phyloP scores from a whole-genome alignment of 768 basidiomycete genomes.

The Gymnopilus dilepis region DNA sequence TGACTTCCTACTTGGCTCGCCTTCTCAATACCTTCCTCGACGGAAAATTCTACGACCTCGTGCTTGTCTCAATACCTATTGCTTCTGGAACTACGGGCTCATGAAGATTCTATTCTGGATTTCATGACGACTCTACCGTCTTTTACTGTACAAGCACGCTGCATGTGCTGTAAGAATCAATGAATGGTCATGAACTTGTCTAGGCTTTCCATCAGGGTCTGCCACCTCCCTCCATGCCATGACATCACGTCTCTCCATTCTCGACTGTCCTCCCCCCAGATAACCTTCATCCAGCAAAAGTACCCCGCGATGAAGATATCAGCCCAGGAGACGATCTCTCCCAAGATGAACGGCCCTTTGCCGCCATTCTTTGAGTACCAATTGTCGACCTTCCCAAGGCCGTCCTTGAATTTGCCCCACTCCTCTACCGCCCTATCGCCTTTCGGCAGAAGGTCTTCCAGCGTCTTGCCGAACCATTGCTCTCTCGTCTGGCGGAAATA shows the following conservation, averaged over 20 bases:
- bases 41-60: no score
- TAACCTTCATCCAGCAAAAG: not conserved
- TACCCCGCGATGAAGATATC: not conserved
- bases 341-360: not conserved
- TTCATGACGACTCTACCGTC: no score
- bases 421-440: constrained; percentile 2
- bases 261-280: not conserved
- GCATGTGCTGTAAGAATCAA: not conserved
- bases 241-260: constrained; percentile 7
- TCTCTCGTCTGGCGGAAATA: not conserved
- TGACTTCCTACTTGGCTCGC: not conserved
- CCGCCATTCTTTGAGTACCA: constrained; percentile 5
- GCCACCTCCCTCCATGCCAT: constrained; percentile 30
- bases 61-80: no score
- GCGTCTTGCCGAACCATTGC: not conserved
- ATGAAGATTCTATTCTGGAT: no score
- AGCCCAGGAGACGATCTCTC: not conserved
- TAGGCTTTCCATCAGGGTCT: not conserved
- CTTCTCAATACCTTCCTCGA: no score
- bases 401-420: not conserved
- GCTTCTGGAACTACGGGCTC: no score
- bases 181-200: not conserved
- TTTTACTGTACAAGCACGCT: no score
- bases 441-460: not conserved
- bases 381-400: not conserved